Conservation (phyloP, 1,284 basidiomycete species). For the Vanrija sp. region DNA sequence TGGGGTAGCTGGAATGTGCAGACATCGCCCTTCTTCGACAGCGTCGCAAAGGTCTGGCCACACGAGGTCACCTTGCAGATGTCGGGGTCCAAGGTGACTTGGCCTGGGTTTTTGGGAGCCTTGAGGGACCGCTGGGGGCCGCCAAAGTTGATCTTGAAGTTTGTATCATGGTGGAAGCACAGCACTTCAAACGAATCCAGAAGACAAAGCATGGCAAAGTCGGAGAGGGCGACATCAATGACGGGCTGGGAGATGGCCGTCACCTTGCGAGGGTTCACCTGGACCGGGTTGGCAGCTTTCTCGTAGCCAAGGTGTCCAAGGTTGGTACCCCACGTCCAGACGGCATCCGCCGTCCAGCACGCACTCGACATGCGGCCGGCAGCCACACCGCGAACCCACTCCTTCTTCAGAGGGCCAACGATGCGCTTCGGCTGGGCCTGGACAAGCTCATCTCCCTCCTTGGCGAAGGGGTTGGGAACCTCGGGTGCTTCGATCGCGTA, state of each 20-base stretch:
- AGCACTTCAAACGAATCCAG: conserved; percentile 71
- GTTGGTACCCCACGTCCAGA: conserved; percentile 96
- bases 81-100: conserved; percentile 62
- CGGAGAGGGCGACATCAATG: conserved; percentile 65
- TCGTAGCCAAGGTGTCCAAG: conserved; percentile 88
- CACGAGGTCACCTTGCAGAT: conserved; percentile 78
- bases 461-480: conserved; percentile 29
- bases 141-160: conserved; percentile 61
- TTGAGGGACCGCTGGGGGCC: conserved; percentile 11
- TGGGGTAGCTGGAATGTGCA: conserved; percentile 70
- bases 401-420: conserved; percentile 72
- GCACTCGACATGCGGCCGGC: conserved; percentile 83
- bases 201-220: conserved; percentile 76
- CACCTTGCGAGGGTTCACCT: conserved; percentile 75
- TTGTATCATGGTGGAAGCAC: conserved; percentile 72
- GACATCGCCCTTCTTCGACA: conserved; percentile 84
- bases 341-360: conserved; percentile 77
- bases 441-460: conserved; percentile 55
- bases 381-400: conserved; percentile 73
- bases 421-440: conserved; percentile 76
- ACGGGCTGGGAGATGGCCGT: conserved; percentile 71
- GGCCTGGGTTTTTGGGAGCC: conserved; percentile 34
- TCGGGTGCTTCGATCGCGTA: conserved; percentile 67
- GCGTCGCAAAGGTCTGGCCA: conserved; percentile 77
- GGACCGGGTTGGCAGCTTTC: conserved; percentile 68